Conservation (phyloP, 805 yeast genomes). For the Cephaloascus fragrans region DNA sequence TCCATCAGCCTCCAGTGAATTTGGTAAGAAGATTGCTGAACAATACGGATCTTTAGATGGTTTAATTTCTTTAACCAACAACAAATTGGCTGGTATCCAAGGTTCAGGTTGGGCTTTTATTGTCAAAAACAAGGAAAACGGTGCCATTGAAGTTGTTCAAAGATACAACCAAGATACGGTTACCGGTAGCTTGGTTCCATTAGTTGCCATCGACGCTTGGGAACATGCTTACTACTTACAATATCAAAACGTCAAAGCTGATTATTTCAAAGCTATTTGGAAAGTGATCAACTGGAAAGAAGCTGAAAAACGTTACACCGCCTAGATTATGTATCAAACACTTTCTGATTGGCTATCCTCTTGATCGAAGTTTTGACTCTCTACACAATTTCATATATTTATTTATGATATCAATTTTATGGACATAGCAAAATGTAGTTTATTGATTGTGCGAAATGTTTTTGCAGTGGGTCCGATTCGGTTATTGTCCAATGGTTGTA, state of each 20-base stretch:
- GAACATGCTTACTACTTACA: conserved; percentile 94
- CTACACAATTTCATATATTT: too few relatives aligned
- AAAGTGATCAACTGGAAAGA: conserved; percentile 89
- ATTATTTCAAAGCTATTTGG: conserved; percentile 92
- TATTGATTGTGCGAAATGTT: too few relatives aligned
- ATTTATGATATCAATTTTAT: too few relatives aligned
- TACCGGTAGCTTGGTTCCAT: conserved; percentile 56
- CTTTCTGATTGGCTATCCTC: too few relatives aligned
- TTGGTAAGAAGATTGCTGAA: conserved; percentile 46
- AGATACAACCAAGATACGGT: conserved; percentile 85
- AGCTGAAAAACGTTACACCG: conserved; percentile 65
- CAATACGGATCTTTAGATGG: conserved; percentile 70
- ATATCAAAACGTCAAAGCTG: conserved; percentile 84
- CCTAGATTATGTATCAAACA: conserved; percentile 9
- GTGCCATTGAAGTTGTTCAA: conserved; percentile 70
- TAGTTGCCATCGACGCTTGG: conserved; percentile 92
- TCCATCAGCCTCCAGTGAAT: conserved; percentile 41
- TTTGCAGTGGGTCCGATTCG: too few relatives aligned
- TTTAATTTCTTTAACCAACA: conserved; percentile 53
- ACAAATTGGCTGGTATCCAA: conserved; percentile 68
- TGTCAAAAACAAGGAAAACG: conserved; percentile 69
- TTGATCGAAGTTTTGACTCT: too few relatives aligned
- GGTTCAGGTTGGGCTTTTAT: conserved; percentile 96
- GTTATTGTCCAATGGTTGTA: too few relatives aligned
- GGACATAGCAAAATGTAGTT: too few relatives aligned